A percentile compares a stretch with the other conserved stretches of the same genome.
These are phyloP conservation scores for Groenewaldozyma salmanticensis DNA, from an alignment of 805 yeast species.

Conservation along the genomic window DNA sequence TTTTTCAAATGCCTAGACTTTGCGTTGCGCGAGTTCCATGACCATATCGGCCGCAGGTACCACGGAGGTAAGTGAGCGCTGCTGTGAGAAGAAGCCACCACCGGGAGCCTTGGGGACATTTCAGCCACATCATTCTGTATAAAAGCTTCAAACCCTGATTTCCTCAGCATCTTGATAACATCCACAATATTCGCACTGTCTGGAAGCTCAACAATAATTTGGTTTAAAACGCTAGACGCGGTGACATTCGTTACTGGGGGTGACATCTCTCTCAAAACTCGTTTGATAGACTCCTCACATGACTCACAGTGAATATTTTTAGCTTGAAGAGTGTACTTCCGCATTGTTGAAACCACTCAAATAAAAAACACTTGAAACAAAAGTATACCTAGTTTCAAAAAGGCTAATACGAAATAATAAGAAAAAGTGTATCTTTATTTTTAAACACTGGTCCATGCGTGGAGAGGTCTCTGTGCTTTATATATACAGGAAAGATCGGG, in stretches of 20 bases:
- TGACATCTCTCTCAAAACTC: constrained; percentile 22
- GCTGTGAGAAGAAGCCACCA: not conserved
- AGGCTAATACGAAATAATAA: too few species aligned
- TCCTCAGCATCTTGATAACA: constrained; percentile 13
- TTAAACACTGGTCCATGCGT: too few species aligned
- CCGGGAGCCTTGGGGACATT: not conserved
- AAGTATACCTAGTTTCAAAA: too few species aligned
- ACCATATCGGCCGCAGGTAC: not conserved
- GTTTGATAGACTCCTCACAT: constrained; percentile 35
- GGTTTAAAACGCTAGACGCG: constrained; percentile 20
- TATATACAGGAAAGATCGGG: too few species aligned
- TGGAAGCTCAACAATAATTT: constrained; percentile 21
- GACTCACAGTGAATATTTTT: constrained; percentile 48
- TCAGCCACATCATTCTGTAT: constrained; percentile 8
- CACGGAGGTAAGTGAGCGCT: not conserved
- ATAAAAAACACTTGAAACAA: too few species aligned
- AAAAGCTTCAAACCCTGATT: constrained; percentile 21
- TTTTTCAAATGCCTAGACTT: constrained; percentile 8
- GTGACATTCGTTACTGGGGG: constrained; percentile 9
- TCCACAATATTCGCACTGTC: constrained; percentile 11
- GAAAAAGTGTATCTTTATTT: too few species aligned
- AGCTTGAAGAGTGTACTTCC: constrained; percentile 16
- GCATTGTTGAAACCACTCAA: too few species aligned
- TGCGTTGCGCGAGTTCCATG: constrained; percentile 4
- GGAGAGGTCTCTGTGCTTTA: too few species aligned